These are phyloP conservation scores for Exsudoporus frostii DNA, from an alignment of 768 basidiomycete genomes.

Conservation along the genomic window DNA sequence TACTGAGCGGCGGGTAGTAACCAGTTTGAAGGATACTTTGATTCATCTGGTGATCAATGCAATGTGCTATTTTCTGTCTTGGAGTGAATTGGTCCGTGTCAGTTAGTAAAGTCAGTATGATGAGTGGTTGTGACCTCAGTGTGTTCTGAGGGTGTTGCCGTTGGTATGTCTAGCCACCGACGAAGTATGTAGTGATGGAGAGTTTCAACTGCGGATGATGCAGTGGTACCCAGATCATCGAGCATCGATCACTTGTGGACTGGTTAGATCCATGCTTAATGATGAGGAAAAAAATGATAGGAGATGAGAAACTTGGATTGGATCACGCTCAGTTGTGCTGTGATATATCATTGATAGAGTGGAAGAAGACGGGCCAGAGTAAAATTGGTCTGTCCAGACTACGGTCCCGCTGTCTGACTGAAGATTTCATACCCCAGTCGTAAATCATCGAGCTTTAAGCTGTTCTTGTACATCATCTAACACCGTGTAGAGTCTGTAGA, in stretches of 20 bases:
- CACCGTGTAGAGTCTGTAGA: background rate
- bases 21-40: background rate
- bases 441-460: no score
- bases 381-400: background rate
- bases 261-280: background rate
- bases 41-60: background rate
- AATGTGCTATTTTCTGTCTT: background rate
- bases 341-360: no score
- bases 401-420: background rate
- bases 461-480: background rate
- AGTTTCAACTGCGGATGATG: background rate
- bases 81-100: no score
- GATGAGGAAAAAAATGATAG: background rate
- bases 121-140: background rate
- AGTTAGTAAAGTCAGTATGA: background rate
- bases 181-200: no score
- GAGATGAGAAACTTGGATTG: background rate
- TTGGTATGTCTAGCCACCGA: background rate
- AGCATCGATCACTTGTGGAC: no score
- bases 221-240: no score
- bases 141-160: background rate
- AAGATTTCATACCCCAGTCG: background rate
- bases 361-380: no score
- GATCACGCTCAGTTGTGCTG: no score
- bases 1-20: background rate